These are phyloP conservation scores for Boletus pseudo-olivaceus DNA, from an alignment of 768 basidiomycete genomes.

Conservation along the genomic window DNA sequence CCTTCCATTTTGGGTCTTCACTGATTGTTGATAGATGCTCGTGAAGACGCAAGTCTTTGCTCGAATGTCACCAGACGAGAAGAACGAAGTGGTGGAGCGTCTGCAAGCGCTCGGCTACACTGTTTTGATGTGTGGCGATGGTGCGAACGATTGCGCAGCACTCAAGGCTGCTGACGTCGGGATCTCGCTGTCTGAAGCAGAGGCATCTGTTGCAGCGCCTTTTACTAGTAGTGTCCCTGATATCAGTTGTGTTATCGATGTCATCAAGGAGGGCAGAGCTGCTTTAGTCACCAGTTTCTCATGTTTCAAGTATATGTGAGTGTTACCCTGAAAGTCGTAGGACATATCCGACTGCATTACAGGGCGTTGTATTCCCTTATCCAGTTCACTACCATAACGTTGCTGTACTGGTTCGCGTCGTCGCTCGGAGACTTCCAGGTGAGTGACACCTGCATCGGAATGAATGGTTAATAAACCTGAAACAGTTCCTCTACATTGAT, in stretches of 20 bases:
- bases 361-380: slow-evolving; percentile 99
- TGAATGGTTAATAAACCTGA: slow-evolving; percentile 7
- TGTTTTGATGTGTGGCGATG: slow-evolving; percentile 98
- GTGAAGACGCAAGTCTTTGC: slow-evolving; percentile 96
- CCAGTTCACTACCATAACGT: slow-evolving; percentile 96
- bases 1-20: not conserved
- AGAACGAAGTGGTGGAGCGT: slow-evolving; percentile 96
- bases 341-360: slow-evolving; percentile 11
- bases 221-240: slow-evolving; percentile 94
- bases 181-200: slow-evolving; percentile 93
- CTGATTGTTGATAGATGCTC: slow-evolving; percentile 69
- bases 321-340: slow-evolving; percentile 8
- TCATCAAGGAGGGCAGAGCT: slow-evolving; percentile 94
- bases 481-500: slow-evolving; percentile 93
- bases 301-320: slow-evolving; percentile 99
- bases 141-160: slow-evolving; percentile 98
- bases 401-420: slow-evolving; percentile 94
- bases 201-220: slow-evolving; percentile 97
- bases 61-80: slow-evolving; percentile 99
- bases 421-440: slow-evolving; percentile 97
- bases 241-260: slow-evolving; percentile 92
- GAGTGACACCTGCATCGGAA: slow-evolving; percentile 17
- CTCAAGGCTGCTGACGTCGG: slow-evolving; percentile 98
- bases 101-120: slow-evolving; percentile 92
- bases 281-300: slow-evolving; percentile 98